phyloP scores from a whole-genome alignment of 2,329 filamentous ascomycete species.

The Claviceps pazoutovae region DNA sequence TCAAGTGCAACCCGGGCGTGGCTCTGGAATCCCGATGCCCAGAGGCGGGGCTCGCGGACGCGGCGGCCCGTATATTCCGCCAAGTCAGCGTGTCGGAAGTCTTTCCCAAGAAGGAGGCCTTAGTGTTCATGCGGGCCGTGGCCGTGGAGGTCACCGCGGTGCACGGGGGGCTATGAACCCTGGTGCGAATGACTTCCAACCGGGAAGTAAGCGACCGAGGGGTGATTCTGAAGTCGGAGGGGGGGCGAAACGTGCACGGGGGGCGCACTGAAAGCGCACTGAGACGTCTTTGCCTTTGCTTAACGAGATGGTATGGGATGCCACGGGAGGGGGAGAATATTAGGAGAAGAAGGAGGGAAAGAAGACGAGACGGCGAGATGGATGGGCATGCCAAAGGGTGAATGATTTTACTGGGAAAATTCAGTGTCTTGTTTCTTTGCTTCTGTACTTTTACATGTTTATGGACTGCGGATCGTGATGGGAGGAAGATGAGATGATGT shows the following conservation, averaged over 20 bases:
- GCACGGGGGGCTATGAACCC: slow-evolving; percentile 34
- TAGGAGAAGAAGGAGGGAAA: background rate
- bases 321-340: background rate
- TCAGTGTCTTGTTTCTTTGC: background rate
- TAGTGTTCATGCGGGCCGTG: slow-evolving; percentile 17
- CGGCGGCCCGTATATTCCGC: slow-evolving; percentile 24
- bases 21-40: slow-evolving; percentile 27
- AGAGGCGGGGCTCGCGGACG: slow-evolving; percentile 27
- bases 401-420: too few relatives aligned
- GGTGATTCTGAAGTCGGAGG: slow-evolving; percentile 34
- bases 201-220: slow-evolving; percentile 42
- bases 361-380: too few relatives aligned
- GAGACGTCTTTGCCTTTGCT: background rate
- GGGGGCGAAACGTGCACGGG: slow-evolving; percentile 28
- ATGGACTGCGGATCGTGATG: too few relatives aligned
- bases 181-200: slow-evolving; percentile 40
- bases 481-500: too few relatives aligned
- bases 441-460: background rate
- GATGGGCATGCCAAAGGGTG: too few relatives aligned
- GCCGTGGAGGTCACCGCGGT: slow-evolving; percentile 28
- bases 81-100: slow-evolving; percentile 21
- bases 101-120: slow-evolving; percentile 22
- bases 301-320: background rate
- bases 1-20: slow-evolving; percentile 10
- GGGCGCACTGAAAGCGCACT: slow-evolving; percentile 19